Conservation (phyloP, 768 basidiomycete genomes). For the Suillus lakei region DNA sequence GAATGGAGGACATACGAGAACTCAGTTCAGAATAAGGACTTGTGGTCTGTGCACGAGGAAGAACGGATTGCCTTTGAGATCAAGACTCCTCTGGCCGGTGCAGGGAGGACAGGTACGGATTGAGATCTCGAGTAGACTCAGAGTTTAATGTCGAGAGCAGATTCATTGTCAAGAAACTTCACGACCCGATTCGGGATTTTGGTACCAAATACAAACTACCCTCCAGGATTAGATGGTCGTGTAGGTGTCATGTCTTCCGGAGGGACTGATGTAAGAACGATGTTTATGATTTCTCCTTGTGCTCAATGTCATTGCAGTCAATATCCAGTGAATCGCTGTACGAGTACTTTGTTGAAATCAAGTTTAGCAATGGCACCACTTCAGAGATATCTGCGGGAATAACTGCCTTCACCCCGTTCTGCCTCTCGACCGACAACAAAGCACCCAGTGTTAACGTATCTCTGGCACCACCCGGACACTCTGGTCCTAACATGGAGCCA, state of each 20-base stretch:
- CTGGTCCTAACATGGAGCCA: not conserved
- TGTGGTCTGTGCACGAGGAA: conserved; percentile 24
- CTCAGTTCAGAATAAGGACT: conserved; percentile 12
- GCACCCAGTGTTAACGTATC: not conserved
- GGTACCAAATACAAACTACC: conserved; percentile 28
- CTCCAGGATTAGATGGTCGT: conserved; percentile 17
- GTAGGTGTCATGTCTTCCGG: not conserved
- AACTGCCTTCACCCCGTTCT: conserved; percentile 5
- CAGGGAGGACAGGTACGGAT: not conserved
- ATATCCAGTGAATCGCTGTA: conserved; percentile 15
- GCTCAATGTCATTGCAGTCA: not conserved
- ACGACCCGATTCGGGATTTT: conserved; percentile 17
- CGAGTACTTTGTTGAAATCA: conserved; percentile 23
- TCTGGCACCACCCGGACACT: not conserved
- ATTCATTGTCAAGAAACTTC: not conserved
- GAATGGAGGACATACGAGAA: not conserved
- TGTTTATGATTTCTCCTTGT: not conserved
- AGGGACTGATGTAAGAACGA: not conserved
- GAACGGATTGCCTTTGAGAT: conserved; percentile 23
- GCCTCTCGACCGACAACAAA: not conserved
- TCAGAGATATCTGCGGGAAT: conserved; percentile 11
- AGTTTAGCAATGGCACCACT: conserved; percentile 22
- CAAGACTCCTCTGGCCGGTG: conserved; percentile 1
- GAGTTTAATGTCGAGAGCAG: not conserved
- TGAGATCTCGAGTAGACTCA: conserved; percentile 10